phyloP scores from a whole-genome alignment of 2,329 filamentous ascomycete species.

The Aspergillus bombycis region DNA sequence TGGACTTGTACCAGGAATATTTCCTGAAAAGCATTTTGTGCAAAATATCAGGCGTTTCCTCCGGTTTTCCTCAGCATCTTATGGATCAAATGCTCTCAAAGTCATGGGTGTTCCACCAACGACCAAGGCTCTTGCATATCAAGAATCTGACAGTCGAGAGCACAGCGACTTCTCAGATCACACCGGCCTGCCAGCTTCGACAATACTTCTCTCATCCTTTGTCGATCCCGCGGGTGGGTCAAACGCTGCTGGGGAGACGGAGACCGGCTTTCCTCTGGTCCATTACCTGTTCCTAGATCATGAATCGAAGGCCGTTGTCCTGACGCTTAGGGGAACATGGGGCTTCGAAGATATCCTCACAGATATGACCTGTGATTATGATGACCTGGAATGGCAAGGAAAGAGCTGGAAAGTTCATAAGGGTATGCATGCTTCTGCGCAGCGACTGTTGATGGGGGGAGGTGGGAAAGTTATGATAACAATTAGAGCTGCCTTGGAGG shows the following conservation, averaged over 20 bases:
- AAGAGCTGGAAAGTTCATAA: slow-evolving; percentile 72
- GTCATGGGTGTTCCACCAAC: slow-evolving; percentile 49
- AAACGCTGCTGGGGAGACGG: slow-evolving; percentile 65
- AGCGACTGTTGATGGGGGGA: slow-evolving; percentile 67
- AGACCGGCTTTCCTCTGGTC: slow-evolving; percentile 69
- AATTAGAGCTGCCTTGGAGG: slow-evolving; percentile 66
- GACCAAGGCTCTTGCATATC: slow-evolving; percentile 34
- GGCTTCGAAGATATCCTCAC: slow-evolving; percentile 75
- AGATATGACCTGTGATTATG: slow-evolving; percentile 75
- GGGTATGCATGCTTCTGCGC: slow-evolving; percentile 72
- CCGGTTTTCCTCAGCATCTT: slow-evolving; percentile 52
- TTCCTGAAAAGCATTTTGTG: slow-evolving; percentile 50
- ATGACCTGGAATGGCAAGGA: slow-evolving; percentile 62
- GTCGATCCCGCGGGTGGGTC: slow-evolving; percentile 70
- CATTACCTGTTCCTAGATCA: slow-evolving; percentile 75
- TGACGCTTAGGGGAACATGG: slow-evolving; percentile 72
- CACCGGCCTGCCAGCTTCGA: slow-evolving; percentile 48
- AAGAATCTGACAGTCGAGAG: slow-evolving; percentile 43
- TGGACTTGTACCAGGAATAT: slow-evolving; percentile 49
- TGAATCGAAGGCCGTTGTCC: slow-evolving; percentile 70
- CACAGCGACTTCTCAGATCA: slow-evolving; percentile 51
- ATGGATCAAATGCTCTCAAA: slow-evolving; percentile 50
- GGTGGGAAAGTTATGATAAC: slow-evolving; percentile 69
- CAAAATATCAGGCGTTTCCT: slow-evolving; percentile 51
- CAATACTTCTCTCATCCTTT: slow-evolving; percentile 68